Evolutionary conservation across 768 basidiomycete genomes (phyloP).

Genomic region (Pleurotus salmoneostramineus): DNA sequence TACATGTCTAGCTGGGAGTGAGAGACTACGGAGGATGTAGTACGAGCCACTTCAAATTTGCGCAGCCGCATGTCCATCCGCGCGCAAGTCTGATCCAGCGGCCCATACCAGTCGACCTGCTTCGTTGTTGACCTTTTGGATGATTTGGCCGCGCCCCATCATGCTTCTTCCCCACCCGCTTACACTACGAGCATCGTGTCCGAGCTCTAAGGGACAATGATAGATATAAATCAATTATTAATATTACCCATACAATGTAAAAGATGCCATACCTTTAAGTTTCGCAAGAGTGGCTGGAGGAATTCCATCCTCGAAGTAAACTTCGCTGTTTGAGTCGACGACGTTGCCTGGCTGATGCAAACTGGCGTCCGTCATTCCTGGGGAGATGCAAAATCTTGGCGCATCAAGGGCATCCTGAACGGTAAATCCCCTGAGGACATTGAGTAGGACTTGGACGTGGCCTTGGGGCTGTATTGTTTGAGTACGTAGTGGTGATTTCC

Average conservation of each 20-base stretch:
- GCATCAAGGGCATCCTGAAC: conserved; percentile 91
- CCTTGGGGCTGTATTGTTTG: conserved; percentile 71
- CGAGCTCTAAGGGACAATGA: conserved; percentile 59
- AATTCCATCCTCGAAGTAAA: conserved; percentile 88
- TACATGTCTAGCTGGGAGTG: conserved; percentile 46
- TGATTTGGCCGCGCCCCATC: conserved; percentile 87
- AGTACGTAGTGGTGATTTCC: background rate
- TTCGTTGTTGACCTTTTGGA: conserved; percentile 69
- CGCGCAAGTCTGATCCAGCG: conserved; percentile 87
- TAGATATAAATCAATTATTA: background rate
- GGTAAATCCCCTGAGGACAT: conserved; percentile 83
- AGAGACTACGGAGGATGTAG: conserved; percentile 67
- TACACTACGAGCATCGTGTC: conserved; percentile 72
- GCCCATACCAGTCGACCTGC: conserved; percentile 86
- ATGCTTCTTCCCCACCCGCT: conserved; percentile 56
- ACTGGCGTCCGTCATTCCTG: conserved; percentile 65
- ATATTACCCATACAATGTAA: background rate
- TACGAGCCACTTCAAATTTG: conserved; percentile 54
- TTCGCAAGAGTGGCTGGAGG: conserved; percentile 53
- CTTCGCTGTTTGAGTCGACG: conserved; percentile 75
- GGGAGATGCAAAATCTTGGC: conserved; percentile 94
- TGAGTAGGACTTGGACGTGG: conserved; percentile 91
- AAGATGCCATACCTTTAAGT: conserved; percentile 53
- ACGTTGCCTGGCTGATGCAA: conserved; percentile 41
- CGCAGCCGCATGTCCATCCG: conserved; percentile 82